Percentiles rank a stretch among this genome's conserved stretches.
Conservation (phyloP, 345 rosid species). For the Hevea brasiliensis region DNA sequence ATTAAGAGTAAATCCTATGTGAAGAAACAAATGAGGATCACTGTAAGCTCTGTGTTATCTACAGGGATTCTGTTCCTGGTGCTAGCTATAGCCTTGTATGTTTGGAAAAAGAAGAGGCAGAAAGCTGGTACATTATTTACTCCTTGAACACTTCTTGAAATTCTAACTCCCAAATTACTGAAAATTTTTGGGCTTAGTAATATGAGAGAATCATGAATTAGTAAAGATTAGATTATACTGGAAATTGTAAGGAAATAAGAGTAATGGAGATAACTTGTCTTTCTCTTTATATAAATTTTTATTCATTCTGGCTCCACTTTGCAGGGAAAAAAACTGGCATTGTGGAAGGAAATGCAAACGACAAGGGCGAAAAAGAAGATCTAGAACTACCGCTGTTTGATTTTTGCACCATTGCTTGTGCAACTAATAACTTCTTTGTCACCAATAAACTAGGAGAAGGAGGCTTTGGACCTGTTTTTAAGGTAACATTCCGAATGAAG, state of each 20-base stretch:
- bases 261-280: too few relatives aligned
- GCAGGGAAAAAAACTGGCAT: too few relatives aligned
- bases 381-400: background rate
- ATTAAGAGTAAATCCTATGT: background rate
- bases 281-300: too few relatives aligned
- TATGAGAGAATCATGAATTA: background rate
- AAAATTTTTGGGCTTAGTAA: too few relatives aligned
- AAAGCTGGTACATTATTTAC: background rate
- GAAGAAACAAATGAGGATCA: background rate
- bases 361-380: background rate
- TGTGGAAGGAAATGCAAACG: too few relatives aligned
- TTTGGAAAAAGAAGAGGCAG: slow-evolving; percentile 9
- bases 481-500: slow-evolving; percentile 3
- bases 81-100: background rate
- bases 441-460: slow-evolving; percentile 32
- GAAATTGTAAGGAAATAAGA: too few relatives aligned
- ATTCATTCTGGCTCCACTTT: too few relatives aligned
- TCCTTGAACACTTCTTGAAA: too few relatives aligned
- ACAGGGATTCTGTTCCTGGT: background rate
- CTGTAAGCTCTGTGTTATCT: background rate
- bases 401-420: background rate
- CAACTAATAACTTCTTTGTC: slow-evolving; percentile 21
- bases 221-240: too few relatives aligned
- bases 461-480: slow-evolving; percentile 34
- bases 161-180: background rate